Base-by-base conservation (phyloP, 2,329 filamentous ascomycete species). In the Thelonectria rubi region DNA sequence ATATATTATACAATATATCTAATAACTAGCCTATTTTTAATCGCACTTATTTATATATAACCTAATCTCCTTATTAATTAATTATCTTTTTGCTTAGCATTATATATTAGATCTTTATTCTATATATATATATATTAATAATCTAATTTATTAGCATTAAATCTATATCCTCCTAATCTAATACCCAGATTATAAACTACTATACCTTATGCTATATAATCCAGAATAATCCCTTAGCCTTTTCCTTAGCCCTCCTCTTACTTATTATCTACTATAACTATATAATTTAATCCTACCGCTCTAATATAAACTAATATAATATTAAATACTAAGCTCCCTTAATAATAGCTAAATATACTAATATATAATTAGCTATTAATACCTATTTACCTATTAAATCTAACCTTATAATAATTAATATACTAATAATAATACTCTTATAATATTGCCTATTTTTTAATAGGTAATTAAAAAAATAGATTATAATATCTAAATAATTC, bases 1-100 rank as follows among this genome's bases (percentile, higher is more conserved):
- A 15, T 52, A 58, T 34, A 58, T 45, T 52, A 58, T 58, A 51
- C 24, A 58, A 52, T 45, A 58, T 57, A 51, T 57, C 12, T 14
- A n/a, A 50, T 46, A 52, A 39, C 26, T 58, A 17, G 15, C 24
- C 17, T 50, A 58, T 58, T 21, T 17, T n/a, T n/a, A 53, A 37
- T 12, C 39, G 7, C 7, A 58, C 14, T 2, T 46, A 18, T 3
- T 17, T 39, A 46, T 58, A 51, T 21, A 46, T 52, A 51, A 58
- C 52, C 12, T 45, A 21, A 43, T 37, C 30, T 4, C 17, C 18
- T 21, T 37, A 12, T n/a, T n/a, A n/a, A n/a, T n/a, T n/a, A n/a
- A n/a, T n/a, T n/a, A n/a, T n/a, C n/a, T n/a, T n/a, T n/a, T n/a
- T n/a, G n/a, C n/a, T n/a, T n/a, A n/a, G n/a, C n/a, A n/a, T n/a